Evolutionary conservation across 2,329 filamentous ascomycete species (phyloP).

Genomic region (Ophiosphaerella korrae): DNA sequence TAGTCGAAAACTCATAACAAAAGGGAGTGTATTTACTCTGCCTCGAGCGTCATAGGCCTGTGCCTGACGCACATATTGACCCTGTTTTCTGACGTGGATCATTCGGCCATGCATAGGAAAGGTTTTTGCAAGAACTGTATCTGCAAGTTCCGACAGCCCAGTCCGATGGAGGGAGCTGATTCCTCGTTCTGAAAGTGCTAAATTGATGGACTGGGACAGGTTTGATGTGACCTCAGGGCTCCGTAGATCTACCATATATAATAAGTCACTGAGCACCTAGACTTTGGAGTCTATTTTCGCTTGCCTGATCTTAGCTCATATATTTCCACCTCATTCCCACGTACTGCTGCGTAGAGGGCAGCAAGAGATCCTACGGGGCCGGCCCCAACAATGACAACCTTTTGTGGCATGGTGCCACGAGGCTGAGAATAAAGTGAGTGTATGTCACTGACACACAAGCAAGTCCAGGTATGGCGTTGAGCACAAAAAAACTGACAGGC

Average conservation of each 20-base stretch:
- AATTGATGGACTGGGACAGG: conserved; percentile 98
- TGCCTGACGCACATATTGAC: conserved; percentile 73
- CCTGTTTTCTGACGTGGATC: conserved; percentile 78
- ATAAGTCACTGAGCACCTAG: conserved; percentile 6
- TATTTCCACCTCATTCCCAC: conserved; percentile 88
- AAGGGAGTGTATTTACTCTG: conserved; percentile 63
- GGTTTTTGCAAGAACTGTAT: conserved; percentile 75
- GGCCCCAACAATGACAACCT: conserved; percentile 84
- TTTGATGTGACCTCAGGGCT: conserved; percentile 84
- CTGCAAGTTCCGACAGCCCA: conserved; percentile 68
- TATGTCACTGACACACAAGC: not conserved
- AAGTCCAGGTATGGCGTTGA: too few species aligned
- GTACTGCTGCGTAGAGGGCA: conserved; percentile 86
- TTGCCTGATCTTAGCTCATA: conserved; percentile 92
- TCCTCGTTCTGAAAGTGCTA: conserved; percentile 90
- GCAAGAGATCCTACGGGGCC: conserved; percentile 92
- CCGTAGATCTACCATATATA: conserved; percentile 72
- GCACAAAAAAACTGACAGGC: not conserved
- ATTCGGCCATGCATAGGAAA: conserved; percentile 96
- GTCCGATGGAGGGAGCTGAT: conserved; percentile 83
- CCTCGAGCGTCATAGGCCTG: conserved; percentile 92
- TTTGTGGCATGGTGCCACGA: conserved; percentile 55
- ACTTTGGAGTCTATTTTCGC: conserved; percentile 26
- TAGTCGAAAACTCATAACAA: conserved; percentile 4
- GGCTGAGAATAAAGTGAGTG: not conserved